Percentiles rank a stretch among this genome's conserved stretches.
These are phyloP conservation scores for Colletotrichum orchidophilum DNA, from an alignment of 2,329 filamentous ascomycete genomes.

Conservation along the genomic window DNA sequence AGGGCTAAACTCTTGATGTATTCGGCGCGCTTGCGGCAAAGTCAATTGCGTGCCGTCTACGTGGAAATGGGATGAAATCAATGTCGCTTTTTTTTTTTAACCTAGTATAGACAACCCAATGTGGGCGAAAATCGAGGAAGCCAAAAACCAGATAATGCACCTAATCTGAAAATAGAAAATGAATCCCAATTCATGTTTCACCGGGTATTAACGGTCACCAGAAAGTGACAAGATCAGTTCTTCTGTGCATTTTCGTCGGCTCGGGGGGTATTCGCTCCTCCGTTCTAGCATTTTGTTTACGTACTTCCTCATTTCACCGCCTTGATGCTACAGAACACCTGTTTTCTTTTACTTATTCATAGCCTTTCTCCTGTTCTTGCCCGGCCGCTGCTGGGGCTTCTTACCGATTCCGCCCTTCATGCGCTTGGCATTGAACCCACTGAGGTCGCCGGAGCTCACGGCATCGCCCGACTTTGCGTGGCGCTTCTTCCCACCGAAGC, in stretches of 20 bases:
- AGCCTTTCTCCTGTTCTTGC: slow-evolving; percentile 63
- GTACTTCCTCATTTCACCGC: neutral
- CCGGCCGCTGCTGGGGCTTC: slow-evolving; percentile 54
- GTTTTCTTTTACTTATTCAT: slow-evolving; percentile 36
- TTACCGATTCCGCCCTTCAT: slow-evolving; percentile 73
- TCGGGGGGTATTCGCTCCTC: slow-evolving; percentile 20
- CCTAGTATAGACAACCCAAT: too few species aligned
- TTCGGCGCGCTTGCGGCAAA: neutral
- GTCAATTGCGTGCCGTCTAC: neutral
- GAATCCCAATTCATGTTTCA: neutral
- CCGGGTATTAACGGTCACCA: slow-evolving; percentile 4
- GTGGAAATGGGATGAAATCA: neutral
- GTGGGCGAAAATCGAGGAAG: too few species aligned
- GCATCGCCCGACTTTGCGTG: slow-evolving; percentile 92
- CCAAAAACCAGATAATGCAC: too few species aligned
- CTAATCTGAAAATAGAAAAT: neutral
- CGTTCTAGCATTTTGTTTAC: neutral
- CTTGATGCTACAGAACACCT: neutral
- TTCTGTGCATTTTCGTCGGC: neutral
- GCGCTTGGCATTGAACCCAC: slow-evolving; percentile 81
- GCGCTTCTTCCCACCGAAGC: slow-evolving; percentile 95
- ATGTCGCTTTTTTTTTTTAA: neutral
- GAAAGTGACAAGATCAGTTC: neutral
- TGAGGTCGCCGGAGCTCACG: slow-evolving; percentile 80
- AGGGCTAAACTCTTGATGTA: neutral